These are phyloP conservation scores for Microcyclosporella mali DNA, from an alignment of 2,329 filamentous ascomycete genomes.

Conservation along the genomic window DNA sequence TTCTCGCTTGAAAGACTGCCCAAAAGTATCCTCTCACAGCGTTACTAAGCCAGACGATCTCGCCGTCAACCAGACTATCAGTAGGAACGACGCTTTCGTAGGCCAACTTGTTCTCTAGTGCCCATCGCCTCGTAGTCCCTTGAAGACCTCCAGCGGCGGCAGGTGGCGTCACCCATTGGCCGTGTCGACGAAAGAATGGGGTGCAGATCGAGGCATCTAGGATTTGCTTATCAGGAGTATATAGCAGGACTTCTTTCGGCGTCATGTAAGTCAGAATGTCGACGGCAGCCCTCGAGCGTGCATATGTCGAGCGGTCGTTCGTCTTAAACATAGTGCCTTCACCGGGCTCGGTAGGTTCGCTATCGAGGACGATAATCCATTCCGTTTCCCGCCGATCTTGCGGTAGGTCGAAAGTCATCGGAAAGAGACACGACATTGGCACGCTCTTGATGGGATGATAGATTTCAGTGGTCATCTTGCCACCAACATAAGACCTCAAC, in stretches of 20 bases:
- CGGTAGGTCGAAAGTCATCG: conserved; percentile 45
- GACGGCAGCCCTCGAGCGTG: conserved; percentile 58
- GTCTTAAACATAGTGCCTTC: conserved; percentile 85
- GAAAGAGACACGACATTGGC: conserved; percentile 52
- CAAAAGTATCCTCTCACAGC: conserved; percentile 68
- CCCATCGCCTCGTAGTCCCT: conserved; percentile 77
- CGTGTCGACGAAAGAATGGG: conserved; percentile 69
- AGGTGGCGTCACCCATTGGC: conserved; percentile 73
- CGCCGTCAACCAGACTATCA: conserved; percentile 59
- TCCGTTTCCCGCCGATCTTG: conserved; percentile 23
- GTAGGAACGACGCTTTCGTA: conserved; percentile 58
- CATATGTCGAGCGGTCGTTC: conserved; percentile 65
- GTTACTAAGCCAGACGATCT: conserved; percentile 84
- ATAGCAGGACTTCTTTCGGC: conserved; percentile 66
- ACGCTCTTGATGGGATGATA: conserved; percentile 34
- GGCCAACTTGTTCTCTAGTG: conserved; percentile 63
- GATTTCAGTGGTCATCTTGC: conserved; percentile 36
- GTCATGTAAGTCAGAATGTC: conserved; percentile 41
- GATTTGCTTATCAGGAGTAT: conserved; percentile 58
- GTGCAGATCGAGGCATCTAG: conserved; percentile 81
- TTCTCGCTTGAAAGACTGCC: conserved; percentile 17
- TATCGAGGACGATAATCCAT: conserved; percentile 48
- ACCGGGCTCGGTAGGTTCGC: conserved; percentile 43
- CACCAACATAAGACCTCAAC: conserved; percentile 51
- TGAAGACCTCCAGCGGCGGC: conserved; percentile 66